Conservation (phyloP, 768 basidiomycete genomes). For the Suillus decipiens region DNA sequence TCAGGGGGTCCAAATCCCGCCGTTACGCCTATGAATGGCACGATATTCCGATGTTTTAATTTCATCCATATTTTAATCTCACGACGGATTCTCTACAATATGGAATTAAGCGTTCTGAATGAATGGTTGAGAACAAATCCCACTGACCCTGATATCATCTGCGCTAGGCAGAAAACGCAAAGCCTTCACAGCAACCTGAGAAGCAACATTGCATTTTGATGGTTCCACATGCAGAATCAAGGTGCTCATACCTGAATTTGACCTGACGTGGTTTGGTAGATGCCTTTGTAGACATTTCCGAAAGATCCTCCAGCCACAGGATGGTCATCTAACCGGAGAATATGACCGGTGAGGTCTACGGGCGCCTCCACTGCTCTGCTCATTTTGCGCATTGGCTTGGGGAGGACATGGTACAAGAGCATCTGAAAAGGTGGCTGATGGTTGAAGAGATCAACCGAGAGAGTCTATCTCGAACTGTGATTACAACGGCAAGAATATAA, state of each 20-base stretch:
- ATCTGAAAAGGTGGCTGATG: neutral
- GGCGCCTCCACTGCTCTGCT: neutral
- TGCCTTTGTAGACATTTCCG: conserved; percentile 19
- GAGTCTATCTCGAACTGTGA: neutral
- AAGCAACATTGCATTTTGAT: neutral
- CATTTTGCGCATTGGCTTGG: neutral
- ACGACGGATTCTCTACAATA: conserved; percentile 24
- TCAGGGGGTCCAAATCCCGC: conserved; percentile 27
- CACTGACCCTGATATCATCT: neutral
- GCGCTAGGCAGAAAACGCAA: conserved; percentile 17
- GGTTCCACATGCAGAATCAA: neutral
- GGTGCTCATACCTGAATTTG: neutral
- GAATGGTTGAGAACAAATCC: fast-evolving
- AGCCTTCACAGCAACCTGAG: conserved; percentile 28
- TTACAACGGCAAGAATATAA: neutral
- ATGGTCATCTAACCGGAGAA: conserved; percentile 4
- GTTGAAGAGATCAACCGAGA: neutral
- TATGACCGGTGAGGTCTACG: conserved; percentile 15
- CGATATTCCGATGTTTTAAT: conserved; percentile 26
- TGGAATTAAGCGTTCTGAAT: neutral
- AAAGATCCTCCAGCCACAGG: conserved; percentile 16
- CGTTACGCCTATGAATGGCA: conserved; percentile 30
- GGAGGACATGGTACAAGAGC: neutral
- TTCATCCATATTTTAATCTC: conserved; percentile 33
- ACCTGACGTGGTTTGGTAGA: neutral